Evolutionary conservation across 805 yeast genomes (phyloP), one percentile per base, ranked within the genome.

Genomic region (Metschnikowia vanudenii): DNA sequence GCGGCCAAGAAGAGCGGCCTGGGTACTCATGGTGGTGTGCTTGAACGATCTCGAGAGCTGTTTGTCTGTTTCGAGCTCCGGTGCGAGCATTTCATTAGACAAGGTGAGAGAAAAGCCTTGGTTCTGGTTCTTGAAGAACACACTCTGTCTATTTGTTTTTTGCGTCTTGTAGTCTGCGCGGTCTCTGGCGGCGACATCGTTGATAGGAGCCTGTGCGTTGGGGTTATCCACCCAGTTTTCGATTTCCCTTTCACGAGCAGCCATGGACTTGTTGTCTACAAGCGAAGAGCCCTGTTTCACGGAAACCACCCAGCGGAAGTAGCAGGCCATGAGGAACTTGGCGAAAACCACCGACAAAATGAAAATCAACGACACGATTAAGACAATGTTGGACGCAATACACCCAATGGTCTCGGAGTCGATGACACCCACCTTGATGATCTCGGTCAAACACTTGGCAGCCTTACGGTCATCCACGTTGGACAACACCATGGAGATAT

Each of bases 401-500:
- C 99, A 94, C 5, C 99, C 99, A 58, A 94, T 81, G 6, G 96
- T 82, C 32, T 87, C 88, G 2, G 91, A 81, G 61, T 94, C 98
- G 35, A 94, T 80, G 40, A 81, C 82, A 18, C 99, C 99, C 13
- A 92, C 96, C 65, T 85, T 88, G 42, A 87, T 74, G 44, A 89
- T 86, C 65, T 94, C 98, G 10, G 84, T 71, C 45, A 94, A 70
- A 65, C 99, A 94, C 57, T 82, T 79, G 6, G 94, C 96, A 4
- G 82, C 80, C 58, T 78, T 75, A 47, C 91, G 79, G 53, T 82
- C 81, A n/a, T 77, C 80, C 29, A 81, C 74, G 28, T 82, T 79
- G 31, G 87, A 78, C 47, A 88, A 74, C 17, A 88, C 75, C 40
- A 85, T 60, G 0, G 97, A 86, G 30, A 94, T 76, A 64, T 94